Evolutionary conservation across 2,329 filamentous ascomycete genomes (phyloP), one percentile per base, ranked within the genome.

Genomic region (Talaromyces verruculosus): DNA sequence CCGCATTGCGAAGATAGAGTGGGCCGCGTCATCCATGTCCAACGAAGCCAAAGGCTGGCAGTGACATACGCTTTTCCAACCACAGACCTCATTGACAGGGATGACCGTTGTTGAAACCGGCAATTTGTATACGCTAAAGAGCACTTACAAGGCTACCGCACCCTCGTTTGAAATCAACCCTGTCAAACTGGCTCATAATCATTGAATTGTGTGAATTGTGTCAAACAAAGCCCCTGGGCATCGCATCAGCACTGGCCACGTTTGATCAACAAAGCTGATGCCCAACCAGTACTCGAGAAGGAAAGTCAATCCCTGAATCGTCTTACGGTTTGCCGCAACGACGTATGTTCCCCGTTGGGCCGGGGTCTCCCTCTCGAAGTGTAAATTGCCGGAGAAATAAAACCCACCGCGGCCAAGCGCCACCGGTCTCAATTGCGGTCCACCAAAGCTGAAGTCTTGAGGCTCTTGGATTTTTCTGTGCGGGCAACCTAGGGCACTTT

Each of bases 231-330:
- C 25, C 57, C 37, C 22, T 41, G 28, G n/a, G 7, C 22, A 43
- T 43, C 22, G 8, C 25, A 22, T 17, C 19, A 45, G 22, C 15
- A 60, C 57, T 45, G 57, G 39, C 25, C 57, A 57, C 53, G 53
- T 57, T 33, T 60, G 37, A 60, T 30, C 37, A 41, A 30, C 37
- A 33, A 45, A 33, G 37, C 39, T 60, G 37, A n/a, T 41, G 57
- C 57, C 57, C 57, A 60, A 57, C 53, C 33, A 60, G 39, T 22
- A 60, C 37, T 60, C 7, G 57, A 60, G 57, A 60, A 45, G 57
- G 37, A 59, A 30, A 60, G 37, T 60, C 57, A 43, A 45, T 60
- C 57, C 22, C 35, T 60, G 57, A 43, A 60, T n/a, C 2, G 39
- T 19, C 35, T 35, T 19, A 39, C 39, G 37, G 37, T 60, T 28